A percentile compares a stretch with the other conserved stretches of the same genome.
Evolutionary conservation across 495 filamentous ascomycete species (phyloP).

Genomic region (Penicillium paxilli): DNA sequence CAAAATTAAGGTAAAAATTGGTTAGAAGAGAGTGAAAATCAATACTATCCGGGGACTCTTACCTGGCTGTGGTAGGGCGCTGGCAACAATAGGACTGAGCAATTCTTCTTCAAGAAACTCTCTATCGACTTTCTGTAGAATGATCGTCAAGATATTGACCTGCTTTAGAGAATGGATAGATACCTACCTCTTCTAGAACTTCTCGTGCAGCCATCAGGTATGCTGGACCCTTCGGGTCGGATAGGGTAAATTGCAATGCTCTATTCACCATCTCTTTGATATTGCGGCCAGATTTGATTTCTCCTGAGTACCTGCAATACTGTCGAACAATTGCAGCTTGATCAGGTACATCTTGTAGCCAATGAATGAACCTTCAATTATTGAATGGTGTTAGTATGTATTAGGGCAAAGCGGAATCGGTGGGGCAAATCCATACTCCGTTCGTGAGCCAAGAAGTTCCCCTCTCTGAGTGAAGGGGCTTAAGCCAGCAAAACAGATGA

Average conservation of each 20-base stretch:
- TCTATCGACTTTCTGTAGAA: constrained; percentile 43
- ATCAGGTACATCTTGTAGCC: constrained; percentile 91
- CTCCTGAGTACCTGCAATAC: constrained; percentile 83
- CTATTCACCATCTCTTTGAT: constrained; percentile 91
- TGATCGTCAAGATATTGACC: not conserved
- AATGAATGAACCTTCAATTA: constrained; percentile 61
- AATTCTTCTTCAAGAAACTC: constrained; percentile 56
- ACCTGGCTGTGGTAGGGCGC: constrained; percentile 64
- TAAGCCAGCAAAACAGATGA: constrained; percentile 85
- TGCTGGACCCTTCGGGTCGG: constrained; percentile 76
- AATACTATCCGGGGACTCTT: not conserved
- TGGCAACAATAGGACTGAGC: constrained; percentile 71
- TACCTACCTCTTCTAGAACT: constrained; percentile 79
- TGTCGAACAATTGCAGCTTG: constrained; percentile 84
- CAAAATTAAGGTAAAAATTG: not conserved
- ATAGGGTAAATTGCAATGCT: constrained; percentile 77
- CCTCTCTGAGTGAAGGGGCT: constrained; percentile 84
- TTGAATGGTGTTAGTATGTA: not conserved
- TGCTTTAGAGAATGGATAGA: not conserved
- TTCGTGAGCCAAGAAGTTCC: constrained; percentile 78
- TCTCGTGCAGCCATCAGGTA: constrained; percentile 82
- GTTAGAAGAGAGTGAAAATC: not conserved
- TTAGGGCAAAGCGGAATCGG: not conserved
- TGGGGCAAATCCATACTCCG: constrained; percentile 61
- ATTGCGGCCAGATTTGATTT: constrained; percentile 85